Conservation (phyloP, 768 basidiomycete species). For the Auricularia sp. region DNA sequence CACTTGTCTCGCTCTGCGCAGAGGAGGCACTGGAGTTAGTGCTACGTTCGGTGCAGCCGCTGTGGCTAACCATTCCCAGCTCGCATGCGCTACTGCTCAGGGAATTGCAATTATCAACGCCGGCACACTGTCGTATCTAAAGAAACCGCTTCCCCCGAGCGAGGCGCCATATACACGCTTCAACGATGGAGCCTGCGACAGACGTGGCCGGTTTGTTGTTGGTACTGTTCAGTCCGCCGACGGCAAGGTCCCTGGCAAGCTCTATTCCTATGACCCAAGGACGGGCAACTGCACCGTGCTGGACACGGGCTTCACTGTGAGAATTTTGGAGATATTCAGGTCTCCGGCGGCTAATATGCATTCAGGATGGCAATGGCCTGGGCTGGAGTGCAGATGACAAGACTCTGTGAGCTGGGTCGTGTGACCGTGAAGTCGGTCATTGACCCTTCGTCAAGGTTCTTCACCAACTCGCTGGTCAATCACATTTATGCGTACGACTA, state of each 20-base stretch:
- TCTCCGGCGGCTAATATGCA: background rate
- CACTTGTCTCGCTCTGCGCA: constrained; percentile 47
- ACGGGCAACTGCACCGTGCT: constrained; percentile 37
- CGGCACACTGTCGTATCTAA: constrained; percentile 38
- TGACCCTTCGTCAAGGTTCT: constrained; percentile 38
- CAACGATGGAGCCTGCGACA: constrained; percentile 64
- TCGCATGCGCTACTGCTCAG: constrained; percentile 48
- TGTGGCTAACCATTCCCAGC: constrained; percentile 21
- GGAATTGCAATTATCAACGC: constrained; percentile 45
- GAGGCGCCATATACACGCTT: constrained; percentile 42
- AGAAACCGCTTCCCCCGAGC: constrained; percentile 36
- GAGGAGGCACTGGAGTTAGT: constrained; percentile 33
- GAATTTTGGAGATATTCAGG: constrained; percentile 8
- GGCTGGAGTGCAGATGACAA: constrained; percentile 55
- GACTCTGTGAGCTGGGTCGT: constrained; percentile 36
- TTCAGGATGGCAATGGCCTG: constrained; percentile 50
- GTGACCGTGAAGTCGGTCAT: background rate
- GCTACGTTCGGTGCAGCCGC: background rate
- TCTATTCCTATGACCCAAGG: constrained; percentile 49
- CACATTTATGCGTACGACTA: constrained; percentile 62
- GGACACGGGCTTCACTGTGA: constrained; percentile 56
- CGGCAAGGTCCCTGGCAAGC: constrained; percentile 40
- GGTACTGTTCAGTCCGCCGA: constrained; percentile 47
- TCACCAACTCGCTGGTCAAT: constrained; percentile 58
- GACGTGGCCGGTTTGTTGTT: constrained; percentile 52